These are phyloP conservation scores for Triadica sebifera DNA, from an alignment of 345 rosid species.

Conservation along the genomic window DNA sequence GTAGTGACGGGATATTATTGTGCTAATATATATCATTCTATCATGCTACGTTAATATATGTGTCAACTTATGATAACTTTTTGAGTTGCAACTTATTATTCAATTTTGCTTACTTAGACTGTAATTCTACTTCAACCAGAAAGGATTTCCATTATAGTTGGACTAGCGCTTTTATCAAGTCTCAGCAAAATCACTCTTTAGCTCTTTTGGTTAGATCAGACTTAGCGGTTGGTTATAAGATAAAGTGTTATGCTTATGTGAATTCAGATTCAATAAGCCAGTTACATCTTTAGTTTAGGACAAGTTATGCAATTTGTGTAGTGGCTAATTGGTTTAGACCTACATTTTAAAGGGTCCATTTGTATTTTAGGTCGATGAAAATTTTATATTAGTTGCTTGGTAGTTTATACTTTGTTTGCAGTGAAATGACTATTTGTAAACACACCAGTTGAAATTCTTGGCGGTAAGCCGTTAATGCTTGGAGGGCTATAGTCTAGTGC, in stretches of 20 bases:
- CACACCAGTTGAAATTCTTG: not conserved
- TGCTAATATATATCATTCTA: not conserved
- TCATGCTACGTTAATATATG: not conserved
- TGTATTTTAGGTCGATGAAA: not conserved
- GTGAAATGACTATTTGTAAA: not conserved
- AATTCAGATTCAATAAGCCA: not conserved
- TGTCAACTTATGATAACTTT: not conserved
- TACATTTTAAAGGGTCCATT: not conserved
- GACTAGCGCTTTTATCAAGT: not conserved
- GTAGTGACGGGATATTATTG: not conserved
- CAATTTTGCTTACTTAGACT: not conserved
- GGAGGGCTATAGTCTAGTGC: not conserved
- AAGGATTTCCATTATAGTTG: not conserved
- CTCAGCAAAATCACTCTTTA: not conserved
- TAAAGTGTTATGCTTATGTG: not conserved
- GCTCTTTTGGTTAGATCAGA: conserved; percentile 2
- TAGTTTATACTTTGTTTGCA: not conserved
- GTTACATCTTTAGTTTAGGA: not conserved
- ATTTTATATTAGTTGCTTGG: not conserved
- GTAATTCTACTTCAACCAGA: not conserved
- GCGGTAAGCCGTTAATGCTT: not conserved
- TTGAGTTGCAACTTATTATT: not conserved
- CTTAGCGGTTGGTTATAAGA: not conserved
- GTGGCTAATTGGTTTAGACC: not conserved
- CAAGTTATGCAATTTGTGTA: not conserved